Evolutionary conservation across 2,329 filamentous ascomycete genomes (phyloP).

Genomic region (Nigrospora osmanthi): DNA sequence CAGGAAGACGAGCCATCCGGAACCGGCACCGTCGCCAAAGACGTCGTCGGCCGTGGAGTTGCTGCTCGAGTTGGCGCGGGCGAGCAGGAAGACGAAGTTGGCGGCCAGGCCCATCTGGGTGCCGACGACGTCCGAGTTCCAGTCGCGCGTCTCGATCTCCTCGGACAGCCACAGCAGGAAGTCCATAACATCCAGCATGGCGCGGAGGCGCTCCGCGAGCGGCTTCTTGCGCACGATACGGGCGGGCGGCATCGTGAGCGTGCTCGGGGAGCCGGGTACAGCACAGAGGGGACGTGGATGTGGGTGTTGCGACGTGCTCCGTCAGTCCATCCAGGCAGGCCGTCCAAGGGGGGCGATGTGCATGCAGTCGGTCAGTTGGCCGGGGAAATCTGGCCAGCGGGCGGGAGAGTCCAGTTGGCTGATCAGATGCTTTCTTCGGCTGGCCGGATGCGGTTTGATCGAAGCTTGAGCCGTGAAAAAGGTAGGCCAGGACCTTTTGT

Average conservation of each 20-base stretch:
- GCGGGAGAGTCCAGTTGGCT: too few relatives aligned
- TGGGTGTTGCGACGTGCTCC: too few relatives aligned
- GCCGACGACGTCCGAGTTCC: conserved; percentile 76
- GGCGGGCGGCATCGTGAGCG: conserved; percentile 39
- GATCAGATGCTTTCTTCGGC: too few relatives aligned
- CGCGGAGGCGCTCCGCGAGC: conserved; percentile 70
- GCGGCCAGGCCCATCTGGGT: conserved; percentile 66
- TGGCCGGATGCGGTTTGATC: too few relatives aligned
- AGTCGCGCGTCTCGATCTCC: conserved; percentile 84
- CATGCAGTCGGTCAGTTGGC: not conserved
- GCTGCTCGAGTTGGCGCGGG: conserved; percentile 65
- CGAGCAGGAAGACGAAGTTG: conserved; percentile 75
- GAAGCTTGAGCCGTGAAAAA: too few relatives aligned
- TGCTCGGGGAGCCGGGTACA: too few relatives aligned
- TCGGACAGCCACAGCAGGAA: conserved; percentile 87
- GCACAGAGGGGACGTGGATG: too few relatives aligned
- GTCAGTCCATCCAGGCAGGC: too few relatives aligned
- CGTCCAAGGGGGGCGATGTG: too few relatives aligned
- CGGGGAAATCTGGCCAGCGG: too few relatives aligned
- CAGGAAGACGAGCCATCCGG: conserved; percentile 54
- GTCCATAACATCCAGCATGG: conserved; percentile 80
- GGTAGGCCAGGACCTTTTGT: too few relatives aligned
- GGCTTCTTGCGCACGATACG: conserved; percentile 79
- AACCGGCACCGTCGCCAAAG: conserved; percentile 64
- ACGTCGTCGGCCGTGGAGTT: conserved; percentile 64